Evolutionary conservation across 2,329 filamentous ascomycete genomes (phyloP).

Genomic region (Pseudopyricularia javanii): DNA sequence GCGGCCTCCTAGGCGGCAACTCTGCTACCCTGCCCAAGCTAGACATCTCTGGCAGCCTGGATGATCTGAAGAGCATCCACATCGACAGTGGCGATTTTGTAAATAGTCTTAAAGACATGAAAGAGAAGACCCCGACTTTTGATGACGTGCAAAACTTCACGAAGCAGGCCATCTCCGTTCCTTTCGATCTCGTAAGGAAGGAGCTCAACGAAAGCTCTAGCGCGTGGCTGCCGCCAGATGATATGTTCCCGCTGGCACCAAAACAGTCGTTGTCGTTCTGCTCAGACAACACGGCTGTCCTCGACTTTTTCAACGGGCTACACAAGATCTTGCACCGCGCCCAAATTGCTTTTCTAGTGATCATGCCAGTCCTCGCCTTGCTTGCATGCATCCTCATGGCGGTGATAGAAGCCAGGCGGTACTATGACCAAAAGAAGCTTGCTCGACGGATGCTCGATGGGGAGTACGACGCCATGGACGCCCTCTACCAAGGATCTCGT

Average conservation of each 20-base stretch:
- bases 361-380: slow-evolving; percentile 59
- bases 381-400: slow-evolving; percentile 68
- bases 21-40: slow-evolving; percentile 3
- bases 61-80: slow-evolving; percentile 56
- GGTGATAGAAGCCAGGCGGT: slow-evolving; percentile 67
- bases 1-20: slow-evolving; percentile 25
- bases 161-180: slow-evolving; percentile 57
- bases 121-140: slow-evolving; percentile 72
- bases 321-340: slow-evolving; percentile 54
- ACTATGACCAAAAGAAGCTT: slow-evolving; percentile 58
- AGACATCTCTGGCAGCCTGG: slow-evolving; percentile 52
- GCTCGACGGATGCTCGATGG: slow-evolving; percentile 50
- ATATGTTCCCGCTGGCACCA: slow-evolving; percentile 67
- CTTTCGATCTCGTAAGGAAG: slow-evolving; percentile 50
- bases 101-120: slow-evolving; percentile 57
- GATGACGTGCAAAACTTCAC: slow-evolving; percentile 74
- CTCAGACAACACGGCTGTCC: slow-evolving; percentile 70
- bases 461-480: slow-evolving; percentile 70
- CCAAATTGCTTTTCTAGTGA: slow-evolving; percentile 63
- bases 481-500: slow-evolving; percentile 75
- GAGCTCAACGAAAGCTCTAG: slow-evolving; percentile 60
- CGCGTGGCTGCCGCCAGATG: slow-evolving; percentile 65
- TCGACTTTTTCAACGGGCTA: slow-evolving; percentile 69
- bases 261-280: slow-evolving; percentile 82
- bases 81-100: slow-evolving; percentile 57